phyloP scores from a whole-genome alignment of 1,284 basidiomycete genomes.

The Flammula alnicola region DNA sequence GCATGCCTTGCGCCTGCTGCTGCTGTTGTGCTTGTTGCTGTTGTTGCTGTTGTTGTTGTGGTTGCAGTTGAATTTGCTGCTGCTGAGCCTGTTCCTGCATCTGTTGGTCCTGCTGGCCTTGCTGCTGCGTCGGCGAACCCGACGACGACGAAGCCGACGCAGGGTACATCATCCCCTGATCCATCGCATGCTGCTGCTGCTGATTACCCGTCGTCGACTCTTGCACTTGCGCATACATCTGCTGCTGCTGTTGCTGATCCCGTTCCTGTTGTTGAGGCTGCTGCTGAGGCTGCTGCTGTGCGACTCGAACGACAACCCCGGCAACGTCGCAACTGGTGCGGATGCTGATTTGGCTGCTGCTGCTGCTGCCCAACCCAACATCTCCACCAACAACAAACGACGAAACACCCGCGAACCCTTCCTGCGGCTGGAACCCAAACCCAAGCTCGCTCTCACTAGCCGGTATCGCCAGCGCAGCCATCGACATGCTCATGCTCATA shows the following conservation, averaged over 20 bases:
- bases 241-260: slow-evolving; percentile 2
- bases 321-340: slow-evolving; percentile 1
- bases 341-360: slow-evolving; percentile 9
- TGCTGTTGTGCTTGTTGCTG: slow-evolving; percentile 12
- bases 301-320: no score
- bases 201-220: no score
- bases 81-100: slow-evolving; percentile 2
- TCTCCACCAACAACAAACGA: no score
- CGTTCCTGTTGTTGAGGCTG: not conserved
- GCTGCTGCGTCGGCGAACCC: slow-evolving; percentile 10
- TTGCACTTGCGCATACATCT: slow-evolving; percentile 5
- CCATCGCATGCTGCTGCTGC: no score
- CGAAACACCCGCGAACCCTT: no score
- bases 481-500: slow-evolving; percentile 1
- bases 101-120: slow-evolving; percentile 1
- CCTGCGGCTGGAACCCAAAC: slow-evolving; percentile 24
- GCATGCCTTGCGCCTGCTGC: slow-evolving; percentile 12
- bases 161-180: no score
- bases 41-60: slow-evolving; percentile 14
- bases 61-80: no score
- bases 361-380: slow-evolving; percentile 1
- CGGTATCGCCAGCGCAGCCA: not conserved
- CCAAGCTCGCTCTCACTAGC: slow-evolving; percentile 25
- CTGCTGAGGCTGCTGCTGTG: not conserved
- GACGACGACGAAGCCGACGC: no score